Conservation (phyloP, 179 eudicot genomes). For the Sideroxylon spinosum region DNA sequence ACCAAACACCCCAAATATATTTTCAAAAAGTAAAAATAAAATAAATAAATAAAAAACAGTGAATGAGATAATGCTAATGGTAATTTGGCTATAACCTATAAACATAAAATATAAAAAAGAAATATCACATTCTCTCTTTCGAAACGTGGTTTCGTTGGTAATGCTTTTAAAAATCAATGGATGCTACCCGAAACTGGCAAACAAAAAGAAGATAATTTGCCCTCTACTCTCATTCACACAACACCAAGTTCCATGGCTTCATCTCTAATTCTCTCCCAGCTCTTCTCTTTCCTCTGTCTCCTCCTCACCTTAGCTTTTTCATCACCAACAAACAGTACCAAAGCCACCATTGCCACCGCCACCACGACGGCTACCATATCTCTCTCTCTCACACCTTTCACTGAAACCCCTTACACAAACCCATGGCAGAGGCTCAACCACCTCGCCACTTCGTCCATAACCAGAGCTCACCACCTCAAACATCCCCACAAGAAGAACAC, state of each 20-base stretch:
- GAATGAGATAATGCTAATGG: no score
- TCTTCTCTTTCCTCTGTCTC: conserved; percentile 23
- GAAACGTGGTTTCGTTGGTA: no score
- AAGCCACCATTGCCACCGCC: neutral
- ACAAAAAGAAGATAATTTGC: no score
- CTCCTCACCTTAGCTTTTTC: conserved; percentile 21
- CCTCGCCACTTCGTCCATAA: conserved; percentile 39
- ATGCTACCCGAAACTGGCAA: no score
- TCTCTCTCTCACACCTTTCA: conserved; percentile 35
- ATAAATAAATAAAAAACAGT: no score
- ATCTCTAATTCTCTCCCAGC: neutral
- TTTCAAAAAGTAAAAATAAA: no score
- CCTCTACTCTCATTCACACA: neutral
- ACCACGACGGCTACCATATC: conserved; percentile 19
- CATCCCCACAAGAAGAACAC: conserved; percentile 24
- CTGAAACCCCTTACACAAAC: conserved; percentile 20
- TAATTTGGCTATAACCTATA: no score
- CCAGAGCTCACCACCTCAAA: conserved; percentile 58
- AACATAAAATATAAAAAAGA: no score
- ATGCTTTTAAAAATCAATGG: no score
- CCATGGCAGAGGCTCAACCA: conserved; percentile 32
- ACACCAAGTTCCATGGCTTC: neutral
- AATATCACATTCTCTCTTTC: no score
- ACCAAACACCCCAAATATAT: no score
- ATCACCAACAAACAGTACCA: conserved; percentile 17